phyloP scores from a whole-genome alignment of 2,329 filamentous ascomycete genomes.

The Fusarium abutilonis region DNA sequence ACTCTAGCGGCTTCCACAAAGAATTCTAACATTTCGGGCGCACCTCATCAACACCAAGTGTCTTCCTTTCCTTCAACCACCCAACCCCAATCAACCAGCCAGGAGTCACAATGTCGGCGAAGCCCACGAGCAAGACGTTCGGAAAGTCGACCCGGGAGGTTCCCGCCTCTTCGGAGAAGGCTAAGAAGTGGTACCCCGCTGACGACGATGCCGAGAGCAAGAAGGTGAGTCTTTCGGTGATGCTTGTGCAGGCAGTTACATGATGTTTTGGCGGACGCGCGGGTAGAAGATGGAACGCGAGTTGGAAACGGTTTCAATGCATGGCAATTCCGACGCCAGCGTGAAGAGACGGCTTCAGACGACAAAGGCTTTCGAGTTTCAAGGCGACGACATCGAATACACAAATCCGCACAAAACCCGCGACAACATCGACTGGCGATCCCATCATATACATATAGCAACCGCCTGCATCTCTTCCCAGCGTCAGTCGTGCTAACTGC shows the following conservation, averaged over 20 bases:
- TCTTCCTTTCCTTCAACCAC: slow-evolving; percentile 50
- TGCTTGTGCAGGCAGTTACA: slow-evolving; percentile 33
- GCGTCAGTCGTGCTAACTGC: slow-evolving; percentile 46
- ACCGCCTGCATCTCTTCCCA: slow-evolving; percentile 19
- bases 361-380: slow-evolving; percentile 26
- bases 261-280: slow-evolving; percentile 7
- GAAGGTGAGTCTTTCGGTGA: slow-evolving; percentile 79
- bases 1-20: slow-evolving; percentile 56
- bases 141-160: slow-evolving; percentile 95
- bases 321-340: slow-evolving; percentile 23
- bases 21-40: slow-evolving; percentile 55
- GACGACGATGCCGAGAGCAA: slow-evolving; percentile 88
- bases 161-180: slow-evolving; percentile 88
- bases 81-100: slow-evolving; percentile 55
- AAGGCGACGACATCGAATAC: slow-evolving; percentile 29
- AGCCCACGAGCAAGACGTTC: slow-evolving; percentile 91
- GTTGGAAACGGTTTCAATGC: slow-evolving; percentile 17
- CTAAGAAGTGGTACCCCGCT: slow-evolving; percentile 98
- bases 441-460: background rate
- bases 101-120: slow-evolving; percentile 74
- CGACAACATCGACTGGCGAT: slow-evolving; percentile 35
- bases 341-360: slow-evolving; percentile 19
- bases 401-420: slow-evolving; percentile 17
- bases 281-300: slow-evolving; percentile 21
- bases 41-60: slow-evolving; percentile 49